These are phyloP conservation scores for Pisolithus microcarpus DNA, from an alignment of 768 basidiomycete species.

Conservation along the genomic window DNA sequence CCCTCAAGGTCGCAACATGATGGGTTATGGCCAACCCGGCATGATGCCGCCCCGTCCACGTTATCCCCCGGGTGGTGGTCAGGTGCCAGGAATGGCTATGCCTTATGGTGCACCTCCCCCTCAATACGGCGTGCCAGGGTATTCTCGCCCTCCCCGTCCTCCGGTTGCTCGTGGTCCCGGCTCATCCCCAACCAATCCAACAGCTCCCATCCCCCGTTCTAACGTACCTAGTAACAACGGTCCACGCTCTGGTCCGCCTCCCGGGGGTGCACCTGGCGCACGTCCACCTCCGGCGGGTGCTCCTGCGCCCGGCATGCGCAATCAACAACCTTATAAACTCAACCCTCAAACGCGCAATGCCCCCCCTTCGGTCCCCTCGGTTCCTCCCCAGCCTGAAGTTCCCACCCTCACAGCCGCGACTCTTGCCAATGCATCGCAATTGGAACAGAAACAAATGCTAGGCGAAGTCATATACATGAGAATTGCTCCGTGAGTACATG, in stretches of 20 bases:
- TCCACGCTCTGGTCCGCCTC: conserved; percentile 40
- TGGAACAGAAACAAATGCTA: conserved; percentile 98
- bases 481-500: conserved; percentile 58
- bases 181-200: conserved; percentile 61
- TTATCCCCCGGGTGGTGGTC: conserved; percentile 63
- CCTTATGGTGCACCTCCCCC: conserved; percentile 70
- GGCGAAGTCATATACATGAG: conserved; percentile 95
- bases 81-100: conserved; percentile 64
- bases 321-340: conserved; percentile 26
- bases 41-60: conserved; percentile 87
- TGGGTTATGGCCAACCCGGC: conserved; percentile 76
- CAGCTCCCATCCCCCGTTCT: conserved; percentile 56
- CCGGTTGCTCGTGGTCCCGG: conserved; percentile 62
- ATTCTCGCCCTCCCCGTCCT: conserved; percentile 53
- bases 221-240: conserved; percentile 52
- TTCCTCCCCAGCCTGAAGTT: conserved; percentile 40
- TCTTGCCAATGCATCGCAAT: conserved; percentile 51
- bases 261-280: conserved; percentile 34
- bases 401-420: conserved; percentile 56
- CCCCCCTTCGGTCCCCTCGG: conserved; percentile 25
- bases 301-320: conserved; percentile 36
- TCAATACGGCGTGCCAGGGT: conserved; percentile 68
- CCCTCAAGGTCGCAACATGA: conserved; percentile 60
- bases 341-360: conserved; percentile 33
- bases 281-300: conserved; percentile 39